Conservation (phyloP, 345 rosid genomes). For the Pistacia integerrima region DNA sequence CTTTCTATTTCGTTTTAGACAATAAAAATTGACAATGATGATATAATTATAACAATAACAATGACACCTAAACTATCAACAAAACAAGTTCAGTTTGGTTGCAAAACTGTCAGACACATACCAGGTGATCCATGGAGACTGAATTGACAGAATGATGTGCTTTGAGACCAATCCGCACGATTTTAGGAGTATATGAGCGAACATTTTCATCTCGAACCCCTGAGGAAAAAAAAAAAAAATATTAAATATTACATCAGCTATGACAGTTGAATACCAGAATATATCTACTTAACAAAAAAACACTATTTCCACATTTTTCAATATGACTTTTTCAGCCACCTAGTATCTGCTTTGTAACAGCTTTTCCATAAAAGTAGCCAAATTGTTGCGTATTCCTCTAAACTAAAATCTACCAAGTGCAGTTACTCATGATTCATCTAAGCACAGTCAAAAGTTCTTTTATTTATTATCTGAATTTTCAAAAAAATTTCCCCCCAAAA, state of each 20-base stretch:
- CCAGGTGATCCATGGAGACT: slow-evolving; percentile 87
- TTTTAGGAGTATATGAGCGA: slow-evolving; percentile 70
- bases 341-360: background rate
- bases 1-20: background rate
- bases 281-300: background rate
- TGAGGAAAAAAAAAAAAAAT: slow-evolving; percentile 28
- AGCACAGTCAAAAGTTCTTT: no score
- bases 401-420: background rate
- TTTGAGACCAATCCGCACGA: slow-evolving; percentile 96
- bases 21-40: background rate
- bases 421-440: background rate
- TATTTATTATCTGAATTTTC: background rate
- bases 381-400: background rate
- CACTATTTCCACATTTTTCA: background rate
- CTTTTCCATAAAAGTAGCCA: background rate
- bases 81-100: background rate
- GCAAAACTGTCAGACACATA: slow-evolving; percentile 41
- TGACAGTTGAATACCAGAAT: slow-evolving; percentile 1
- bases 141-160: slow-evolving; percentile 85
- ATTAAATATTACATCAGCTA: background rate
- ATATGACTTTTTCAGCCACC: slow-evolving; percentile 1
- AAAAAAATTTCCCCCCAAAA: background rate
- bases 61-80: background rate
- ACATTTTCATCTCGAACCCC: slow-evolving; percentile 85
- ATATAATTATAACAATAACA: background rate